Evolutionary conservation across 495 filamentous ascomycete species (phyloP), one percentile per base, ranked within the genome.

Genomic region (Articulospora tetracladia): DNA sequence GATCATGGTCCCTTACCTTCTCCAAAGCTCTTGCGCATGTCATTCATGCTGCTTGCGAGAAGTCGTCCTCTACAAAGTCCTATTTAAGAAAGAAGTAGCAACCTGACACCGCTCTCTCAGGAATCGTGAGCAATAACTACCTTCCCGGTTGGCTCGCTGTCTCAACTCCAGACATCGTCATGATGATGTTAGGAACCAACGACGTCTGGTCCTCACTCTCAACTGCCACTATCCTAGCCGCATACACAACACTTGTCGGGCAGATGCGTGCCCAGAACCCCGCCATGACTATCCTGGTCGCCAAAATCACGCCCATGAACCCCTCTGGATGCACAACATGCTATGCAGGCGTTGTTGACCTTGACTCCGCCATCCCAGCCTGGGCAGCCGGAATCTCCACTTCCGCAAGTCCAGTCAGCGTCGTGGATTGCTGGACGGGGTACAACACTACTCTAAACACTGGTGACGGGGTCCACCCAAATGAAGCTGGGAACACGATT

Each of bases 151-250:
- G 39, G 39, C 39, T 44, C 39, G 11, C 17, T 19, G 15, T 44
- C 39, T 44, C 39, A 44, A 44, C 15, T 3, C 56, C 69, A 1
- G 73, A 69, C 60, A 69, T 80, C 27, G 60, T 78, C 7, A 73
- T 80, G 39, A 44, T 44, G 39, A 3, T 11, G n/a, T 17, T 44
- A 7, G 39, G 39, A 3, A 44, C 39, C 17, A 53, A 53, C 15
- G 50, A 53, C 1, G 50, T 51, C 19, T 32, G 50, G 50, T 28
- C 17, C 26, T 24, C 23, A 23, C 30, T 53, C 13, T 53, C 28
- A 17, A 53, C 53, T 41, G 23, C 39, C 4, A 17, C n/a, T 11
- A 44, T 44, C n/a, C 39, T 44, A 3, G 39, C 39, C 4, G 39
- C 39, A 3, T 44, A 44, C n/a, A 44, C 39, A 17, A 44, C 39